A percentile compares a stretch with the other conserved stretches of the same genome.
Evolutionary conservation across 129 eudicot species (phyloP).

Genomic region (Flaveria robusta): DNA sequence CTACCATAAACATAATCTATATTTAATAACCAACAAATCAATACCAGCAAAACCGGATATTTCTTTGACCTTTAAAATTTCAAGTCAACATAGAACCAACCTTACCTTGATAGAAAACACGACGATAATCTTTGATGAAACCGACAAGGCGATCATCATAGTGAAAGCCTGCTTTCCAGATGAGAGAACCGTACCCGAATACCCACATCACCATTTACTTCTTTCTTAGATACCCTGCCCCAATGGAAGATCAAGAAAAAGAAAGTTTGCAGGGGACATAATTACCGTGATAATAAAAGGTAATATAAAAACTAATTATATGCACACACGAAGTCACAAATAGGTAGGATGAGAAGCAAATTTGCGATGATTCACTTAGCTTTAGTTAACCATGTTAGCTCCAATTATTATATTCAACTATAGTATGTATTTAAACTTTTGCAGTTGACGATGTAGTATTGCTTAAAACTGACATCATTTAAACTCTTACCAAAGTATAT

Average conservation of each 20-base stretch:
- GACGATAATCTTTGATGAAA: constrained; percentile 88
- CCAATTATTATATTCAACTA: neutral
- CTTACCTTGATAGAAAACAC: constrained; percentile 89
- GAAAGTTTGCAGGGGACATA: neutral
- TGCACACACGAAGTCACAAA: neutral
- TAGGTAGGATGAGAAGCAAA: neutral
- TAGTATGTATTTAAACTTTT: neutral
- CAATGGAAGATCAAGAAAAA: neutral
- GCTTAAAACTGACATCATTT: neutral
- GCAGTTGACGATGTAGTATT: neutral
- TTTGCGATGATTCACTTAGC: neutral
- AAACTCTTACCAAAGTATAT: neutral
- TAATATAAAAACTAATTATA: neutral
- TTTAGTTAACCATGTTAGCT: neutral
- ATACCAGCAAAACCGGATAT: neutral
- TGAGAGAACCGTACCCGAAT: constrained; percentile 90
- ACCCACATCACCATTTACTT: constrained; percentile 88
- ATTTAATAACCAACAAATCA: neutral
- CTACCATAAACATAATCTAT: constrained; percentile 32
- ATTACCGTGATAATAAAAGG: neutral
- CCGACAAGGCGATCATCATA: constrained; percentile 84
- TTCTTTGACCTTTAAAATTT: neutral
- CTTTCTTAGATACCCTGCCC: neutral
- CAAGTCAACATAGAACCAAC: constrained; percentile 5
- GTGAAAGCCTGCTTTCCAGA: constrained; percentile 90